phyloP scores from a whole-genome alignment of 345 rosid genomes.

The Moricandia arvensis region DNA sequence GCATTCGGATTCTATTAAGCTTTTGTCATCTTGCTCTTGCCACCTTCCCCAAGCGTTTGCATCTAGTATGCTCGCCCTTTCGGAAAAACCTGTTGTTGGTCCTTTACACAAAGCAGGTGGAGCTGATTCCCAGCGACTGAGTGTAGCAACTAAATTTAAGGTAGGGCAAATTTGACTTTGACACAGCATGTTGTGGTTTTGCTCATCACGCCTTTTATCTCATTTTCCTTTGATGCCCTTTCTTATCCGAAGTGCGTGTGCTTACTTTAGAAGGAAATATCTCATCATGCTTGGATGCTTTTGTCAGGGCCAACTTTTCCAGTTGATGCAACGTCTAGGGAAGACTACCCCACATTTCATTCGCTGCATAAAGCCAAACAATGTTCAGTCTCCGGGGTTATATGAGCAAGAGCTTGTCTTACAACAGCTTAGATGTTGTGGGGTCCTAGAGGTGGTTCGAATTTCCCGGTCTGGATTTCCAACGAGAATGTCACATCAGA shows the following conservation, averaged over 20 bases:
- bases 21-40: slow-evolving; percentile 81
- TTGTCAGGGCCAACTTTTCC: slow-evolving; percentile 43
- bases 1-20: slow-evolving; percentile 87
- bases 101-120: slow-evolving; percentile 88
- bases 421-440: slow-evolving; percentile 85
- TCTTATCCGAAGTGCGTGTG: too few relatives aligned
- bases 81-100: slow-evolving; percentile 72
- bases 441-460: slow-evolving; percentile 79
- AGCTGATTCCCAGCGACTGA: slow-evolving; percentile 91
- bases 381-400: slow-evolving; percentile 59
- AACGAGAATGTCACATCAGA: slow-evolving; percentile 76
- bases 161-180: slow-evolving; percentile 35
- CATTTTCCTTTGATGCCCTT: too few relatives aligned
- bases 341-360: slow-evolving; percentile 86
- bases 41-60: slow-evolving; percentile 88
- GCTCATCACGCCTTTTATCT: too few relatives aligned
- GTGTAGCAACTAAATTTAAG: slow-evolving; percentile 95
- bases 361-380: slow-evolving; percentile 86
- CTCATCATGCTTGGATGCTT: slow-evolving; percentile 9
- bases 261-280: not conserved
- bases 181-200: not conserved
- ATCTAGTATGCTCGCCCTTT: slow-evolving; percentile 71
- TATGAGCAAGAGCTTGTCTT: slow-evolving; percentile 73
- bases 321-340: slow-evolving; percentile 85
- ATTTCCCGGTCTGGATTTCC: slow-evolving; percentile 91